Percentiles rank a stretch among this genome's conserved stretches.
Evolutionary conservation across 2,329 filamentous ascomycete species (phyloP).

Genomic region (Diaporthe ampelina): DNA sequence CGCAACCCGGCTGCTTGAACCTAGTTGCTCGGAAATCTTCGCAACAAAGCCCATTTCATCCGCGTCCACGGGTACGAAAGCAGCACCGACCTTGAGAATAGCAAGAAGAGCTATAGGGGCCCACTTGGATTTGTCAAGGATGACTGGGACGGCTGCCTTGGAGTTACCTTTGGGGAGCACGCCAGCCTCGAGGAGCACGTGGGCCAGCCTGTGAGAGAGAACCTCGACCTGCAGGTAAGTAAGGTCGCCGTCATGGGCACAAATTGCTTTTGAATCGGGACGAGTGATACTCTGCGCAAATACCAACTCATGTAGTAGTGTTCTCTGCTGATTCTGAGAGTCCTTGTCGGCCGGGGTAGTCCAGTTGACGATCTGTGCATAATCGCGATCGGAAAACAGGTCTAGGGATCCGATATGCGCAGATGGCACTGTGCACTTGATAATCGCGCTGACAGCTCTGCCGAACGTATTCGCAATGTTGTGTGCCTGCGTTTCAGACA

Average conservation of each 20-base stretch:
- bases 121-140: slow-evolving; percentile 78
- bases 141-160: slow-evolving; percentile 73
- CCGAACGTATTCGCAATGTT: slow-evolving; percentile 68
- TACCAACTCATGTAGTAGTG: slow-evolving; percentile 61
- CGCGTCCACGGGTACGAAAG: slow-evolving; percentile 64
- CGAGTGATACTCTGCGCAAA: slow-evolving; percentile 55
- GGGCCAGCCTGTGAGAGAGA: slow-evolving; percentile 55
- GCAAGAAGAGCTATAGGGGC: slow-evolving; percentile 79
- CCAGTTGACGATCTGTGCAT: slow-evolving; percentile 66
- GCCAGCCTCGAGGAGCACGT: slow-evolving; percentile 64
- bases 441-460: slow-evolving; percentile 61
- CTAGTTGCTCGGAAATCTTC: slow-evolving; percentile 42
- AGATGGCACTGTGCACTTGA: slow-evolving; percentile 48
- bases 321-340: slow-evolving; percentile 53
- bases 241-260: slow-evolving; percentile 61
- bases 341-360: slow-evolving; percentile 59
- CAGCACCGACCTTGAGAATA: slow-evolving; percentile 68
- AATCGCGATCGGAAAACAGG: slow-evolving; percentile 69
- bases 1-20: slow-evolving; percentile 36
- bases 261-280: slow-evolving; percentile 57
- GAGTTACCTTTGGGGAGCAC: slow-evolving; percentile 53
- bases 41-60: slow-evolving; percentile 55
- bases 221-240: slow-evolving; percentile 57
- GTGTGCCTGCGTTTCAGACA: slow-evolving; percentile 58
- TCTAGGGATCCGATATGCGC: slow-evolving; percentile 59